phyloP scores from a whole-genome alignment of 2,329 filamentous ascomycete species.

The Apiospora kogelbergensis region DNA sequence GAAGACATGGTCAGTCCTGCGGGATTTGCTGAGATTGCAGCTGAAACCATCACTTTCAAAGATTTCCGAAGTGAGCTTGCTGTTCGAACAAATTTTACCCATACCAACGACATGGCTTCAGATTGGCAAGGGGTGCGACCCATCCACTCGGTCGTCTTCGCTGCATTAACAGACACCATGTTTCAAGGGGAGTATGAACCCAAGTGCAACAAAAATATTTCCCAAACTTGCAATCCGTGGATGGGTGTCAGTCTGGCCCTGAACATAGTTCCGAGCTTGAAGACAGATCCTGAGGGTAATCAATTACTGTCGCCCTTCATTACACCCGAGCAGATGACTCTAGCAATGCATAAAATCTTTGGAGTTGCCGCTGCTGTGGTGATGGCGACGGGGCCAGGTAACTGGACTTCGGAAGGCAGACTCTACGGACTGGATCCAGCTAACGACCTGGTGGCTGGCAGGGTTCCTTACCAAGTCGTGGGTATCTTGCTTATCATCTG shows the following conservation, averaged over 20 bases:
- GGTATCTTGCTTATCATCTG: background rate
- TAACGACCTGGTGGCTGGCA: background rate
- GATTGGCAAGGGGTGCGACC: background rate
- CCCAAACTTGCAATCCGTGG: background rate
- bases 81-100: too few relatives aligned
- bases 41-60: background rate
- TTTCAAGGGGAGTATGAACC: background rate
- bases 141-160: background rate
- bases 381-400: background rate
- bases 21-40: background rate
- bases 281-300: too few relatives aligned
- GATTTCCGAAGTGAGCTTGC: background rate
- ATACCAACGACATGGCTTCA: background rate
- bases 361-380: background rate
- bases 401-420: background rate
- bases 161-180: background rate
- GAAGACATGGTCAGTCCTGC: background rate
- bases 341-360: background rate
- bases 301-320: background rate
- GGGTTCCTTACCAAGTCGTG: background rate
- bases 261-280: background rate
- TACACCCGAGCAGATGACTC: background rate
- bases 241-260: background rate
- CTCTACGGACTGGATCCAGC: background rate
- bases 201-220: background rate